phyloP scores from a whole-genome alignment of 1,284 basidiomycete species.

The Ceratobasidium sp. region DNA sequence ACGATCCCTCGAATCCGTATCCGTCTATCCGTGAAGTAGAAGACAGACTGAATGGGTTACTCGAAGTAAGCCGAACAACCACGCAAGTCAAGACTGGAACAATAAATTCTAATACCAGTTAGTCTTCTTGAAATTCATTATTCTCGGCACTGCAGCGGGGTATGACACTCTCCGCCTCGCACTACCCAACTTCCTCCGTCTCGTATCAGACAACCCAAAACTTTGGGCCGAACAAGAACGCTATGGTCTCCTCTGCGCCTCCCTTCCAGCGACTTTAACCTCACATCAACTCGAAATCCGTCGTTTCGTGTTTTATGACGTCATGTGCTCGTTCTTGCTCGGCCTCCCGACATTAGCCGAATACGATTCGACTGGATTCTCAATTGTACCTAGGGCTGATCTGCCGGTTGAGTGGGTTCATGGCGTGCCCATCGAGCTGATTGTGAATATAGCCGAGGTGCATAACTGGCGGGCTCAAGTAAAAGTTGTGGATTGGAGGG shows the following conservation, averaged over 20 bases:
- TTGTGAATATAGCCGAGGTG: constrained; percentile 2
- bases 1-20: background rate
- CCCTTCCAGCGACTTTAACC: background rate
- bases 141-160: background rate
- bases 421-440: constrained; percentile 1
- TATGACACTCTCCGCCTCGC: constrained; percentile 7
- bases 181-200: constrained; percentile 4
- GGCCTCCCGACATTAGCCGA: constrained; percentile 5
- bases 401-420: constrained; percentile 19
- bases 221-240: constrained; percentile 13
- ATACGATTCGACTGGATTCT: constrained; percentile 4
- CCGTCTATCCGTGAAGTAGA: background rate
- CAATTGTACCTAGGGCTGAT: background rate
- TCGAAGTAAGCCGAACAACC: constrained; percentile 5
- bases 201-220: constrained; percentile 7
- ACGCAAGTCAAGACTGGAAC: background rate
- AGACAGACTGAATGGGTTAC: constrained; percentile 8
- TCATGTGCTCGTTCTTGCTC: background rate
- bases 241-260: background rate
- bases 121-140: constrained; percentile 16
- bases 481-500: constrained; percentile 11
- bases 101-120: background rate
- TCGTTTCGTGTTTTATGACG: constrained; percentile 31
- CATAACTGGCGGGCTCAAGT: background rate
- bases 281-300: constrained; percentile 10